phyloP scores from a whole-genome alignment of 352 stramenopile genomes.

The Globisporangium cederbergense region DNA sequence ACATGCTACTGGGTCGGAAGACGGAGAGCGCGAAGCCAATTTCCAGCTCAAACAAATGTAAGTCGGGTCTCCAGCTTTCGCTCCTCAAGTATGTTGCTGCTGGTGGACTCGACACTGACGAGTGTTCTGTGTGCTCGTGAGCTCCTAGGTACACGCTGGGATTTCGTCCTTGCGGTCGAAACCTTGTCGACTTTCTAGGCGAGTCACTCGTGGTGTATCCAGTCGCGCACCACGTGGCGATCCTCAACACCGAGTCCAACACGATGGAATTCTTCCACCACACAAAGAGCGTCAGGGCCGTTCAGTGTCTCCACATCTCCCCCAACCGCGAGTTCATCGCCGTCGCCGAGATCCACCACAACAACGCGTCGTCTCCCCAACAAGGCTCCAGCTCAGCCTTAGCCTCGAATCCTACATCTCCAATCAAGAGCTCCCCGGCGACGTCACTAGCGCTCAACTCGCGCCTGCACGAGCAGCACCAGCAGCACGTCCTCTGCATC shows the following conservation, averaged over 20 bases:
- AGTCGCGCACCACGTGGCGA: conserved; percentile 53
- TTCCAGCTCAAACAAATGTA: conserved; percentile 40
- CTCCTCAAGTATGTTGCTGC: background rate
- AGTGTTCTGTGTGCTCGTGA: background rate
- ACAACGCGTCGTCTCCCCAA: conserved; percentile 13
- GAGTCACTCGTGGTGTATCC: conserved; percentile 64
- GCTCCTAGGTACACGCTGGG: conserved; percentile 40
- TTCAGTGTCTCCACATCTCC: conserved; percentile 70
- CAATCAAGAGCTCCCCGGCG: conserved; percentile 3
- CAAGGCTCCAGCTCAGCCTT: background rate
- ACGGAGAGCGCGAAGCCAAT: conserved; percentile 29
- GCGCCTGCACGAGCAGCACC: conserved; percentile 23
- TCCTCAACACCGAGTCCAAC: conserved; percentile 58
- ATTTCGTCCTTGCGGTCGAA: conserved; percentile 35
- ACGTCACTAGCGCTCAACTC: conserved; percentile 15
- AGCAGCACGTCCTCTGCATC: conserved; percentile 56
- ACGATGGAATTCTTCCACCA: conserved; percentile 77
- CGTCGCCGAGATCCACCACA: conserved; percentile 56
- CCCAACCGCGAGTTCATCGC: conserved; percentile 65
- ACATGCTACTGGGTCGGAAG: conserved; percentile 9
- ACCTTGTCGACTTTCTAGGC: conserved; percentile 51
- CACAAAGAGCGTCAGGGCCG: conserved; percentile 38
- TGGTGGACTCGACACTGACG: background rate
- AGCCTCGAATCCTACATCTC: background rate
- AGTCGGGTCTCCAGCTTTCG: background rate